These are phyloP conservation scores for Ensete ventricosum DNA, from an alignment of 176 grass and related monocot species.

Conservation along the genomic window DNA sequence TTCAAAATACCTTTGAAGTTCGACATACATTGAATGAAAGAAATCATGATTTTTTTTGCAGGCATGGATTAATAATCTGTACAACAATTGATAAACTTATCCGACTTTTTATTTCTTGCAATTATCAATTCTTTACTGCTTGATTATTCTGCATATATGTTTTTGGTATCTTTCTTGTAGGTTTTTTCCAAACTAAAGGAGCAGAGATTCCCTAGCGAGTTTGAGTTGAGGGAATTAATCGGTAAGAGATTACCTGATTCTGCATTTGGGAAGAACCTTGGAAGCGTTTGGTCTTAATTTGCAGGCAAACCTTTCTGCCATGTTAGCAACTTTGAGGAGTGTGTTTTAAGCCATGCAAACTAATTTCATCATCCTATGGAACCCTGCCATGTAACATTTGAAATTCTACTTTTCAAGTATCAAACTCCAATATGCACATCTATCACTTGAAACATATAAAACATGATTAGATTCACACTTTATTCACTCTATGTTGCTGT, in stretches of 20 bases:
- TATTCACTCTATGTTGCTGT: too few relatives aligned
- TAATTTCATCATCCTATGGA: too few relatives aligned
- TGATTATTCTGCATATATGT: background rate
- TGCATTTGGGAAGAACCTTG: slow-evolving; percentile 42
- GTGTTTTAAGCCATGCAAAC: too few relatives aligned
- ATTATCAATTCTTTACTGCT: too few relatives aligned
- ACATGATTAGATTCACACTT: too few relatives aligned
- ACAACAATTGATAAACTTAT: background rate
- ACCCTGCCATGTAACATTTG: too few relatives aligned
- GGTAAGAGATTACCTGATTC: slow-evolving; percentile 41
- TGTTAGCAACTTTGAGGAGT: background rate
- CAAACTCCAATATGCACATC: too few relatives aligned
- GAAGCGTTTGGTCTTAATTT: slow-evolving; percentile 30
- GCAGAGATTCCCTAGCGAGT: slow-evolving; percentile 78
- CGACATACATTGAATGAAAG: too few relatives aligned
- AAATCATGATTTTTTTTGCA: background rate
- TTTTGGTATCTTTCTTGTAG: slow-evolving; percentile 35
- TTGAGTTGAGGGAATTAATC: slow-evolving; percentile 69
- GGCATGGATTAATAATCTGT: background rate
- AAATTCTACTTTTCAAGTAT: too few relatives aligned
- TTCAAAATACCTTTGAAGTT: too few relatives aligned
- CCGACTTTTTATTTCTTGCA: too few relatives aligned
- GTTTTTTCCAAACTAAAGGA: slow-evolving; percentile 92
- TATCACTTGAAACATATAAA: too few relatives aligned
- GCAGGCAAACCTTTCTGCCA: background rate